Evolutionary conservation across 108 stramenopile species (phyloP).

Genomic region (Fistulifera solaris): DNA sequence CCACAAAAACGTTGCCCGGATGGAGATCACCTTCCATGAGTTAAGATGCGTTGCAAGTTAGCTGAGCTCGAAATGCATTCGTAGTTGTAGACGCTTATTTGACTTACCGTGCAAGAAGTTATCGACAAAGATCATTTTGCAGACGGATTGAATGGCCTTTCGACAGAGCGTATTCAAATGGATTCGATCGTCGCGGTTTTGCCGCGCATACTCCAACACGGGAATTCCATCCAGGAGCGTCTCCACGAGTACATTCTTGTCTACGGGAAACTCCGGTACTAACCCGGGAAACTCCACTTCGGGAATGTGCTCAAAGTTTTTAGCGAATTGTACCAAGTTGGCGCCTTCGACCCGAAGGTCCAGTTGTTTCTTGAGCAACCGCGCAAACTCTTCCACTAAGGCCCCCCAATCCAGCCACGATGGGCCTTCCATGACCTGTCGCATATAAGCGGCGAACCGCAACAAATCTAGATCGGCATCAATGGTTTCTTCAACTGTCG

Average conservation of each 20-base stretch:
- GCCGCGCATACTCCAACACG: slow-evolving; percentile 31
- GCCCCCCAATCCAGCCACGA: slow-evolving; percentile 51
- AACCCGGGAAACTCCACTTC: slow-evolving; percentile 62
- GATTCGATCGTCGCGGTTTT: slow-evolving; percentile 19
- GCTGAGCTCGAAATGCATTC: too few relatives aligned
- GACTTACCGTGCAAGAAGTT: slow-evolving; percentile 50
- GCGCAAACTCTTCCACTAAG: slow-evolving; percentile 75
- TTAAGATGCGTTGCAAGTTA: too few relatives aligned
- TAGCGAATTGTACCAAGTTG: slow-evolving; percentile 56
- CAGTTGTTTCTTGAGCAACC: slow-evolving; percentile 67
- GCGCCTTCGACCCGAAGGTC: slow-evolving; percentile 77
- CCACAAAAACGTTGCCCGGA: slow-evolving; percentile 52
- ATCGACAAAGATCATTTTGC: slow-evolving; percentile 68
- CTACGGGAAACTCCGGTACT: slow-evolving; percentile 41
- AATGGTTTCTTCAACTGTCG: slow-evolving; percentile 36
- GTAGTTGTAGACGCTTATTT: too few relatives aligned
- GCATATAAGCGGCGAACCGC: slow-evolving; percentile 14
- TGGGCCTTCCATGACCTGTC: slow-evolving; percentile 16
- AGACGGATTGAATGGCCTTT: slow-evolving; percentile 35
- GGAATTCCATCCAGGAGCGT: slow-evolving; percentile 58
- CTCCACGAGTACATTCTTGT: slow-evolving; percentile 69
- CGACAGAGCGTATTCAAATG: slow-evolving; percentile 28
- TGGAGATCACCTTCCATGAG: slow-evolving; percentile 50
- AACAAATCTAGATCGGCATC: slow-evolving; percentile 58
- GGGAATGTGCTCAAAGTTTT: slow-evolving; percentile 58